phyloP scores from a whole-genome alignment of 371 early-diverging fungal genomes.

The Zopfochytrium polystomum region DNA sequence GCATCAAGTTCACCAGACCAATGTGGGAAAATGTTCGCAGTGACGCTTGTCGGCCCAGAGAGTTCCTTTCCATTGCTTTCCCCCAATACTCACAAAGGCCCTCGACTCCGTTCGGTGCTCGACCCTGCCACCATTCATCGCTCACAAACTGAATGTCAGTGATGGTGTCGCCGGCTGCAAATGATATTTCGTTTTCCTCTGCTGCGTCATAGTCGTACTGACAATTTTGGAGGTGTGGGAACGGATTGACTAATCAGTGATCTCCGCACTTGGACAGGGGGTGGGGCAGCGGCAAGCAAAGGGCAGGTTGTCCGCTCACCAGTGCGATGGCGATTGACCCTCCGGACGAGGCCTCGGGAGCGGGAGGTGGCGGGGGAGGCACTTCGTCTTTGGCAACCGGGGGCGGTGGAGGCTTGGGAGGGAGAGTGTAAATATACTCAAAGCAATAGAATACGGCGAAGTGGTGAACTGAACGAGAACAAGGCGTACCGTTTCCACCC shows the following conservation, averaged over 20 bases:
- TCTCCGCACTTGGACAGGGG: too few species aligned
- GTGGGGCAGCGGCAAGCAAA: too few species aligned
- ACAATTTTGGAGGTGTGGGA: too few species aligned
- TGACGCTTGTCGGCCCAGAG: background rate
- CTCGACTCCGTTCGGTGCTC: slow-evolving; percentile 25
- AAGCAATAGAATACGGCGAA: background rate
- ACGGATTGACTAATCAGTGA: too few species aligned
- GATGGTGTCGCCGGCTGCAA: slow-evolving; percentile 72
- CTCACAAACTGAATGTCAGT: slow-evolving; percentile 74
- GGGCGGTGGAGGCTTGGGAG: too few species aligned
- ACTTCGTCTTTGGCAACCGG: too few species aligned
- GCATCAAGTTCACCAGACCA: background rate
- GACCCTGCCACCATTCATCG: slow-evolving; percentile 87
- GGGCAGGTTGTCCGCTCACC: too few species aligned
- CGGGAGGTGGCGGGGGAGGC: slow-evolving; percentile 4
- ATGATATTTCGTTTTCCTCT: slow-evolving; percentile 85
- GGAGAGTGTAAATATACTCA: too few species aligned
- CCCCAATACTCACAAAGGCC: slow-evolving; percentile 30
- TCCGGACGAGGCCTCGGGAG: slow-evolving; percentile 1
- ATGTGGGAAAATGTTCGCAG: background rate
- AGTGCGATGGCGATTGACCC: slow-evolving; percentile 13
- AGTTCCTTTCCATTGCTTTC: background rate
- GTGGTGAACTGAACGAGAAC: too few species aligned
- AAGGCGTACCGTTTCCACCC: too few species aligned
- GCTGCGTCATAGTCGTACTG: slow-evolving; percentile 83